phyloP scores from a whole-genome alignment of 352 stramenopile species.

The Blastocystis sp. region DNA sequence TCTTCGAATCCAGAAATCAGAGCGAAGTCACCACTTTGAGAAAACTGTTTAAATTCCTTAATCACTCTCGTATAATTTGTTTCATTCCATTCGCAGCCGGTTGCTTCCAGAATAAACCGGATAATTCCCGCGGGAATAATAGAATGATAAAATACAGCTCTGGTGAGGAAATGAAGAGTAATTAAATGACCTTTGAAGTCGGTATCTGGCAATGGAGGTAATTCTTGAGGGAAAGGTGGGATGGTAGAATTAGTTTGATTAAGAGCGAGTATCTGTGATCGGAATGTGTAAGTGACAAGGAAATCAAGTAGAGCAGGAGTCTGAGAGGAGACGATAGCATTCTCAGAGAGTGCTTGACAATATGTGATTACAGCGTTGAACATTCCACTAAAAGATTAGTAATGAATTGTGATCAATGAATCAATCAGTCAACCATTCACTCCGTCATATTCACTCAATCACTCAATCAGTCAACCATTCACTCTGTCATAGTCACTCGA shows the following conservation, averaged over 20 bases:
- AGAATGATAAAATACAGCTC: conserved; percentile 35
- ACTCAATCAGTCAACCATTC: too few relatives aligned
- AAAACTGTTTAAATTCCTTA: conserved; percentile 18
- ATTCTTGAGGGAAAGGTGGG: not conserved
- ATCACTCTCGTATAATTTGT: conserved; percentile 2
- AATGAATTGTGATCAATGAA: too few relatives aligned
- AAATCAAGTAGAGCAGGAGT: conserved; percentile 56
- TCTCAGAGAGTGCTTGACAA: conserved; percentile 41
- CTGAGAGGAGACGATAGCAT: conserved; percentile 55
- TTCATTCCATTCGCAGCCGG: not conserved
- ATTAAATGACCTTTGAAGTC: conserved; percentile 44
- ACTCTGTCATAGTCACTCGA: not conserved
- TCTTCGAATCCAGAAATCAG: conserved; percentile 6
- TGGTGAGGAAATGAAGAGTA: conserved; percentile 15
- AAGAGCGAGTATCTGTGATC: not conserved
- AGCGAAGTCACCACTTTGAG: not conserved
- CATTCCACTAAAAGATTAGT: conserved; percentile 41
- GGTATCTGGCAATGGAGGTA: not conserved
- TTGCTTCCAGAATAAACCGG: not conserved
- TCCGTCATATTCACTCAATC: not conserved
- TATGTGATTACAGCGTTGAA: conserved; percentile 18
- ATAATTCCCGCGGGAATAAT: not conserved
- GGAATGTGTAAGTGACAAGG: conserved; percentile 36
- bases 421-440: too few relatives aligned
- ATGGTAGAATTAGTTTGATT: not conserved